phyloP scores from a whole-genome alignment of 2,329 filamentous ascomycete species.

The Ciborinia camelliae region DNA sequence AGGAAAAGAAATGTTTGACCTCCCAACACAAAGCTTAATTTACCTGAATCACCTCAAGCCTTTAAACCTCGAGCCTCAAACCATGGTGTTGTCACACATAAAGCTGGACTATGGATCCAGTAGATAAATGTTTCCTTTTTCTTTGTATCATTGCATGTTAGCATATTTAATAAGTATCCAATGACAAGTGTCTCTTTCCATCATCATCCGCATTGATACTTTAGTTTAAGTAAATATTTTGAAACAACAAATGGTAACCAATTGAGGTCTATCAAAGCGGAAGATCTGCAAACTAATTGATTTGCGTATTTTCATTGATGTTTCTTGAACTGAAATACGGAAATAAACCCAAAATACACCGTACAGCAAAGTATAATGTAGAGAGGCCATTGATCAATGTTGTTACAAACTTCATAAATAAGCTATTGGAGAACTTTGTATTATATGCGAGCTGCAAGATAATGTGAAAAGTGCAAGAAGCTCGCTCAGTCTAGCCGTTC shows the following conservation, averaged over 20 bases:
- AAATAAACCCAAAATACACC: background rate
- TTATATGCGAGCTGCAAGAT: background rate
- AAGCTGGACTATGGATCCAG: background rate
- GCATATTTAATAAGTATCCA: background rate
- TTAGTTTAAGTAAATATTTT: background rate
- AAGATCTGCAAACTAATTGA: constrained; percentile 7
- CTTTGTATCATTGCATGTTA: constrained; percentile 7
- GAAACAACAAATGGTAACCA: constrained; percentile 13
- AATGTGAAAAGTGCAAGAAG: background rate
- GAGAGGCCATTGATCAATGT: background rate
- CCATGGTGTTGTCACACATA: background rate
- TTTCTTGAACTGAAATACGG: background rate
- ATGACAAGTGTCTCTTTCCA: constrained; percentile 11
- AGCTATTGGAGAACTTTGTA: background rate
- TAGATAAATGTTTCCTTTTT: background rate
- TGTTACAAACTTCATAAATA: background rate
- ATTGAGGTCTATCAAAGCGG: constrained; percentile 10
- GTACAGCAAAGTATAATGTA: background rate
- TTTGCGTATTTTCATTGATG: constrained; percentile 9
- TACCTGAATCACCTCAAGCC: too few species aligned
- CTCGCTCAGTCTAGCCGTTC: background rate
- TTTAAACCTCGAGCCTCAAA: background rate
- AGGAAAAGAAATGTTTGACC: background rate
- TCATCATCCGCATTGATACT: constrained; percentile 3
- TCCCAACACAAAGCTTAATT: background rate